Evolutionary conservation across 805 yeast genomes (phyloP), one percentile per base, ranked within the genome.

Genomic region (Ogataea neopini): DNA sequence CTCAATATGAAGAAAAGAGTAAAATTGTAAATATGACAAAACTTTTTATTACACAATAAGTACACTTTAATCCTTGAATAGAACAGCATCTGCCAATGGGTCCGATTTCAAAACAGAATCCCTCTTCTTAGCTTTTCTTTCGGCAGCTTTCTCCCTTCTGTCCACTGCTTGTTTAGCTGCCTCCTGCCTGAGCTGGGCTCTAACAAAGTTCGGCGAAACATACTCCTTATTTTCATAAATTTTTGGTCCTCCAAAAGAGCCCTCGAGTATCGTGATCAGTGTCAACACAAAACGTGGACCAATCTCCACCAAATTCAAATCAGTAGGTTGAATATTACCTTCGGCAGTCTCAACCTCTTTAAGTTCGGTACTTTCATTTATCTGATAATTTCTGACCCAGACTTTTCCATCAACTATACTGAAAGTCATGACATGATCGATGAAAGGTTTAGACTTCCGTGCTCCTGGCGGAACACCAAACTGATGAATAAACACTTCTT

Each of bases 201-300:
- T 86, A 33, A 86, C 92, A 50, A 87, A 82, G 75, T 94, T 94
- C 55, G 99, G 99, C 50, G 96, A 88, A 40, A 94, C 96, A 69
- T 88, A 94, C 70, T 92, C 94, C 74, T 88, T 91, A 74, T 94
- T 94, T 64, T 94, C 98, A 70, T 88, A 94, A 56, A 94, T 90
- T 77, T 91, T 89, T 54, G 98, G 97, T 17, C 99, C 99, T 47
- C 97, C 92, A 61, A 94, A 94, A 1, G 97, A 89, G 41, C 99
- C 99, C 73, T 94, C 98, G 54, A 92, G 76, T 44, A 94, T 82
- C 50, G 95, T 84, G 57, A 94, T 91, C 53, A 86, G 83, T 2
- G 98, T 92, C 73, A 94, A 76, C 28, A 94, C 98, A 56, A 90
- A 85, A 68, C 99, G 81, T 44, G 99, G 99, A 3, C 99, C 99